Evolutionary conservation across 176 grass and related monocot species (phyloP).

Genomic region (Lolium perenne): DNA sequence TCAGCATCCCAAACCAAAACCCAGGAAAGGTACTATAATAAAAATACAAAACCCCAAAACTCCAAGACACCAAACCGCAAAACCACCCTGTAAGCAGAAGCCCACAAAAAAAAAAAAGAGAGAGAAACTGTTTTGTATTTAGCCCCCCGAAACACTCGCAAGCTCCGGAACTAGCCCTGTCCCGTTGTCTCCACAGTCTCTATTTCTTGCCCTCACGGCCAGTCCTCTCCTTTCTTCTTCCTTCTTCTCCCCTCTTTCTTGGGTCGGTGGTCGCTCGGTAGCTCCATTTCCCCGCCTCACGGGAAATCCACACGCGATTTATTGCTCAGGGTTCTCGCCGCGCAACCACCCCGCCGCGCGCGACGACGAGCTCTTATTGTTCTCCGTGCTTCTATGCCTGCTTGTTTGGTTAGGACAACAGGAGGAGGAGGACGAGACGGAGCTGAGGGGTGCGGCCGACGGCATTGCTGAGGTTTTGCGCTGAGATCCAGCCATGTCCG

Average conservation of each 20-base stretch:
- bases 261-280: constrained; percentile 16
- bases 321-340: constrained; percentile 55
- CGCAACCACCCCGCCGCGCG: constrained; percentile 22
- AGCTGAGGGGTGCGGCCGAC: constrained; percentile 29
- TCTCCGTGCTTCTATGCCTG: constrained; percentile 55
- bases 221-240: constrained; percentile 35
- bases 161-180: background rate
- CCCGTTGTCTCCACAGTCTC: background rate
- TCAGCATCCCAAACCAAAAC: constrained; percentile 2
- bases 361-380: constrained; percentile 47
- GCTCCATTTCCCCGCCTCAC: constrained; percentile 50
- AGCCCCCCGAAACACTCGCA: background rate
- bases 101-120: background rate
- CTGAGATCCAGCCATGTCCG: constrained; percentile 51
- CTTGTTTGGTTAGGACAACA: constrained; percentile 47
- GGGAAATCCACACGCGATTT: constrained; percentile 61
- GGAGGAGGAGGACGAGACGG: background rate
- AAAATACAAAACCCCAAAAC: constrained; percentile 24
- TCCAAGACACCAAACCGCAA: background rate
- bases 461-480: constrained; percentile 49
- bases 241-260: constrained; percentile 24
- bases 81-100: constrained; percentile 28
- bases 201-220: constrained; percentile 47
- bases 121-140: background rate
- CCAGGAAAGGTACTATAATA: background rate